phyloP scores from a whole-genome alignment of 2,329 filamentous ascomycete species.

The Nannizziopsis barbatae region DNA sequence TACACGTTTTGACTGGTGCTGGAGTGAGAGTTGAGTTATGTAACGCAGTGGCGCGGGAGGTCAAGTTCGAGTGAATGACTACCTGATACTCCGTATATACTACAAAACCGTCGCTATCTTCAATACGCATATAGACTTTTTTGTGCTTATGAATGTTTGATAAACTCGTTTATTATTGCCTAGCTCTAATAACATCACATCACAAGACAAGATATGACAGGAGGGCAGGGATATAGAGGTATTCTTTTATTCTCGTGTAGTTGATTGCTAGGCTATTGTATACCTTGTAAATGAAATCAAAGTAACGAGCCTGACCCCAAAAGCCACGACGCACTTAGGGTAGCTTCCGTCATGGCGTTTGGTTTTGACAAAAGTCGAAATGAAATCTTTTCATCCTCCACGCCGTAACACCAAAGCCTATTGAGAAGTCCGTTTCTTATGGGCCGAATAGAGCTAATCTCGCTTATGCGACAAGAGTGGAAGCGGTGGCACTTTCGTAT shows the following conservation, averaged over 20 bases:
- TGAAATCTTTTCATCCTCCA: conserved; percentile 1
- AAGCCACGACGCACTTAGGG: too few relatives aligned
- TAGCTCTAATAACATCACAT: not conserved
- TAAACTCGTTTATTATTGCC: too few relatives aligned
- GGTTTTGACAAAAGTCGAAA: not conserved
- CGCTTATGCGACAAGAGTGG: conserved; percentile 79
- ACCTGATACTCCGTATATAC: too few relatives aligned
- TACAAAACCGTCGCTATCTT: not conserved
- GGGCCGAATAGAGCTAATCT: too few relatives aligned
- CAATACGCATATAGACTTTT: not conserved
- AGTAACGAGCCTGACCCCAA: not conserved
- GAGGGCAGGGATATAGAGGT: not conserved
- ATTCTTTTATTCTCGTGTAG: not conserved
- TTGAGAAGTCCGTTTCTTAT: not conserved
- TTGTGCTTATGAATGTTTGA: not conserved
- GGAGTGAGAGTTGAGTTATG: conserved; percentile 78
- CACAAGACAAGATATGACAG: not conserved
- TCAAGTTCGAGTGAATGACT: conserved; percentile 23
- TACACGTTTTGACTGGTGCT: conserved; percentile 77
- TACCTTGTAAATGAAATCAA: not conserved
- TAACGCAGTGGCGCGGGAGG: conserved; percentile 50
- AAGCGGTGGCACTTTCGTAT: conserved; percentile 96
- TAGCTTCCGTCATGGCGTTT: too few relatives aligned
- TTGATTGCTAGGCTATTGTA: conserved; percentile 1
- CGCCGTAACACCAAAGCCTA: conserved; percentile 13